A percentile compares a stretch with the other conserved stretches of the same genome.
Conservation (phyloP, 371 early-diverging fungal genomes). For the Mucor plumbeus region DNA sequence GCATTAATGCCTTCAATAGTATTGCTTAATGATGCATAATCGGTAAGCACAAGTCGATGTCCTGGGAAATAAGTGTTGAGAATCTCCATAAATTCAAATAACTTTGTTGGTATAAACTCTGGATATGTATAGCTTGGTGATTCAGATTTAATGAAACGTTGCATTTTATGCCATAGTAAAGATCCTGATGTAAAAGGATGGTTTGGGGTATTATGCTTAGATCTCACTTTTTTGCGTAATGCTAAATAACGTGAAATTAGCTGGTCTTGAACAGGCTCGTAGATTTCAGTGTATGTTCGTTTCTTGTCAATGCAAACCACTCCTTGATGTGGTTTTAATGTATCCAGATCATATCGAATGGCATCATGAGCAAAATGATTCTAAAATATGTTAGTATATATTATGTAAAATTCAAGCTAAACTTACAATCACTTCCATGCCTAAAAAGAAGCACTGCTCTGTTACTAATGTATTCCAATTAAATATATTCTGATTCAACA, state of each 20-base stretch:
- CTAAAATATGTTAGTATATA: conserved; percentile 28
- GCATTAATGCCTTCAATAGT: conserved; percentile 82
- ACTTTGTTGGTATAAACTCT: conserved; percentile 93
- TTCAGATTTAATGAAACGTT: conserved; percentile 72
- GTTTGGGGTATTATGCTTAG: conserved; percentile 29
- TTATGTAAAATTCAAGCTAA: not conserved
- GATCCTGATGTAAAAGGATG: conserved; percentile 1
- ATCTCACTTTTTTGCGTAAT: conserved; percentile 48
- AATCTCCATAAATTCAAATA: conserved; percentile 75
- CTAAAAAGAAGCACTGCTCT: conserved; percentile 87
- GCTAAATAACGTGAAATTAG: conserved; percentile 73
- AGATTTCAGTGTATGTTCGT: conserved; percentile 85
- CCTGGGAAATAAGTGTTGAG: conserved; percentile 83
- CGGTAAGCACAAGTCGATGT: conserved; percentile 88
- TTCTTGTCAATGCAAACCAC: conserved; percentile 82
- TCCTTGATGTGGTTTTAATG: conserved; percentile 78
- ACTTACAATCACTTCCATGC: conserved; percentile 90
- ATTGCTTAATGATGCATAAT: conserved; percentile 86
- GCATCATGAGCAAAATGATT: conserved; percentile 97
- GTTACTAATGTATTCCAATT: conserved; percentile 83
- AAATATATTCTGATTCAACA: conserved; percentile 91
- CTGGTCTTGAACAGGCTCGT: conserved; percentile 80
- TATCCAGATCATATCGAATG: conserved; percentile 81
- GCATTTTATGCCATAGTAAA: conserved; percentile 47
- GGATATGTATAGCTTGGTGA: conserved; percentile 28